Evolutionary conservation across 768 basidiomycete species (phyloP), one percentile per base, ranked within the genome.

Genomic region (Pluteus cervinus): DNA sequence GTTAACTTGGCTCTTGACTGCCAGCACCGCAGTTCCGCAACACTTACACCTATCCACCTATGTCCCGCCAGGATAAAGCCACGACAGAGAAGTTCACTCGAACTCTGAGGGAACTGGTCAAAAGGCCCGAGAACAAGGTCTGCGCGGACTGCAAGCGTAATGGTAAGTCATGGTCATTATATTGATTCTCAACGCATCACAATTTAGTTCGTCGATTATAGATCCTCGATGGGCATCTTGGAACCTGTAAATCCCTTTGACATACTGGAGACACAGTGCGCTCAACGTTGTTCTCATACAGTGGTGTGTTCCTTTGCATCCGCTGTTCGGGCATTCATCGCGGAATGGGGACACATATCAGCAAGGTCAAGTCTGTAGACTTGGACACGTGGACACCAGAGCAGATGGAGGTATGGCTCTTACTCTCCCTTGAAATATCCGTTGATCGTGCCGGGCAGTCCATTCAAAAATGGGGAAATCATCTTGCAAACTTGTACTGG

Each of bases 191-290:
- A 39, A 30, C 33, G 41, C 44, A 24, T 39, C 18, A 37, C 8
- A 22, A 44, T 29, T 36, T 29, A 33, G 12, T 16, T 26, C 17
- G 34, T 11, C 47, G n/a, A n/a, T n/a, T n/a, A n/a, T n/a, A 96
- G 93, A 98, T 70, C 89, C 94, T 29, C 75, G 94, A 50, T 99
- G 94, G 94, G 94, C 94, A 29, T 91, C 90, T 6, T 96, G 92
- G 86, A 98, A 97, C 58, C 61, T 97, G 86, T 90, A 54, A 47
- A 80, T 52, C 3, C n/a, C 25, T 21, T 6, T 29, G 15, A 15
- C 24, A 22, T 2, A 5, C 10, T 16, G 10, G 4, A 25, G 17
- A 14, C 7, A 16, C 18, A 10, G 5, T n/a, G 12, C 24, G 17
- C 24, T 22, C 17, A 36, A 30, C 11, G 14, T 20, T 16, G 9